These are phyloP conservation scores for Pseudonitzschia delicatissima DNA, from an alignment of 108 stramenopile genomes.

Conservation along the genomic window DNA sequence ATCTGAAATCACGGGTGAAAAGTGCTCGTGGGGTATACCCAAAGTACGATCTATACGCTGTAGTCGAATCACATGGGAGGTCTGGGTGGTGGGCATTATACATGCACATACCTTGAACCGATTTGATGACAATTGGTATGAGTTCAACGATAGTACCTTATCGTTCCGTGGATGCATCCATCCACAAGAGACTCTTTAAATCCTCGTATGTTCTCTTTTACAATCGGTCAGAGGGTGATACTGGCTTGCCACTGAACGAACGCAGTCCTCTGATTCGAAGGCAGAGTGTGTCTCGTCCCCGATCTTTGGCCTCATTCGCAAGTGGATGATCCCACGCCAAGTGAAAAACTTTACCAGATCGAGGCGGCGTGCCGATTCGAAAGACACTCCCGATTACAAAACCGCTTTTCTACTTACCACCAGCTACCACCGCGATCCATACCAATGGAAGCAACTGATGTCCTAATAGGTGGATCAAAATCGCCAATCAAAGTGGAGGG, in stretches of 20 bases:
- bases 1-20: constrained; percentile 51
- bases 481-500: not conserved
- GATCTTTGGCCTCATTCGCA: constrained; percentile 87
- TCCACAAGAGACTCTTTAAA: constrained; percentile 29
- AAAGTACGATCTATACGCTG: constrained; percentile 92
- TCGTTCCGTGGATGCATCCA: constrained; percentile 34
- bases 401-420: not conserved
- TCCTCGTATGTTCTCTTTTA: constrained; percentile 78
- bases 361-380: not conserved
- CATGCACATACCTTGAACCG: constrained; percentile 79
- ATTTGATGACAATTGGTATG: constrained; percentile 81
- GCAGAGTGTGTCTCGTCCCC: constrained; percentile 67
- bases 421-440: not conserved
- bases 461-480: too few species aligned
- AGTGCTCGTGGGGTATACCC: constrained; percentile 45
- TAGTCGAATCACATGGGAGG: constrained; percentile 89
- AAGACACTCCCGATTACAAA: not conserved
- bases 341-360: constrained; percentile 40
- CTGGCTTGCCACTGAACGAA: constrained; percentile 33
- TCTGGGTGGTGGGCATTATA: constrained; percentile 94
- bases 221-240: constrained; percentile 59
- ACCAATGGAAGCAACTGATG: not conserved
- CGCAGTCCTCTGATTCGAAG: constrained; percentile 57
- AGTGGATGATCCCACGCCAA: constrained; percentile 39
- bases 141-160: constrained; percentile 72